Evolutionary conservation across 2,329 filamentous ascomycete genomes (phyloP).

Genomic region (Aspergillus intermedius): DNA sequence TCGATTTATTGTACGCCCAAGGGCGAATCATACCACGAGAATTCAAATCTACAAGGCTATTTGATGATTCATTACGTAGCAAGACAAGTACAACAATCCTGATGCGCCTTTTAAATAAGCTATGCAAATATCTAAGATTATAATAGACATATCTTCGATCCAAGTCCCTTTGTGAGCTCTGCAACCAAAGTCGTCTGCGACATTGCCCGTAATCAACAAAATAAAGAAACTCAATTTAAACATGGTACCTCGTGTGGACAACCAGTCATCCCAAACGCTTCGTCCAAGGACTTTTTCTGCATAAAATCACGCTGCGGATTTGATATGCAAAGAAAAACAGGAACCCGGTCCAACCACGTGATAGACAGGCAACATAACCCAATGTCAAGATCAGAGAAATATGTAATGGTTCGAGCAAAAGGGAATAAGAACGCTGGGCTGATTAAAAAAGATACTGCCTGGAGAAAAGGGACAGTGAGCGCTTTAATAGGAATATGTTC

Average conservation of each 20-base stretch:
- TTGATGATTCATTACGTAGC: neutral
- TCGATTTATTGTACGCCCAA: neutral
- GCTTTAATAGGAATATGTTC: slow-evolving; percentile 6
- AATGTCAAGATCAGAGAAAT: slow-evolving; percentile 1
- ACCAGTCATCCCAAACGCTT: slow-evolving; percentile 4
- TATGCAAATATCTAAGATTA: slow-evolving; percentile 19
- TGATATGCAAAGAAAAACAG: slow-evolving; percentile 1
- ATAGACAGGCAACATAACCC: neutral
- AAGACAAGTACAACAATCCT: slow-evolving; percentile 2
- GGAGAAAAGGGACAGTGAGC: slow-evolving; percentile 1
- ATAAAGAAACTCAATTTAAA: too few relatives aligned
- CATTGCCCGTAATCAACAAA: neutral
- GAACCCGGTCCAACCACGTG: neutral
- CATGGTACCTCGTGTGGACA: too few relatives aligned
- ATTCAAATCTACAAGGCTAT: neutral
- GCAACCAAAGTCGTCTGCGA: slow-evolving; percentile 8
- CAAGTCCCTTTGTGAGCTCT: slow-evolving; percentile 5
- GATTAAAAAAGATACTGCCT: slow-evolving; percentile 16
- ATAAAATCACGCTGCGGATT: slow-evolving; percentile 1
- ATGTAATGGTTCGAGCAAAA: slow-evolving; percentile 9
- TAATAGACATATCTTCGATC: slow-evolving; percentile 15
- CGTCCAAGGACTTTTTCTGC: slow-evolving; percentile 1
- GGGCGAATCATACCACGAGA: too few relatives aligned
- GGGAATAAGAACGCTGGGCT: slow-evolving; percentile 15
- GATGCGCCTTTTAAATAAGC: slow-evolving; percentile 9